These are phyloP conservation scores for Antitrichia curtipendula DNA, from an alignment of 225 moss, liverwort and hornwort genomes.

Conservation along the genomic window DNA sequence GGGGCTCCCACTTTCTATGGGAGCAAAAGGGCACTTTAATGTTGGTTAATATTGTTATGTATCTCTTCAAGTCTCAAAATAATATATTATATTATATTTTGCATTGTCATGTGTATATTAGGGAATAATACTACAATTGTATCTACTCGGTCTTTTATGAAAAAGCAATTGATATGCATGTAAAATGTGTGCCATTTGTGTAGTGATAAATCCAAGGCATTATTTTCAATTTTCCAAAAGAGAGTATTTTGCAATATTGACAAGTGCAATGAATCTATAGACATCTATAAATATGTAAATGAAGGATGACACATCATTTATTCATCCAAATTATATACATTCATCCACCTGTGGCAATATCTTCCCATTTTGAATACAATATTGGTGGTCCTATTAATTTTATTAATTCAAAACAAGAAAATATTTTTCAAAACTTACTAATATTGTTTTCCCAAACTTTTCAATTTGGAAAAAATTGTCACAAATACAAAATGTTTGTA, in stretches of 20 bases:
- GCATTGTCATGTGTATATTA: neutral
- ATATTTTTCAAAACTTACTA: neutral
- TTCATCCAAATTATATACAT: too few relatives aligned
- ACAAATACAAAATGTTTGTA: neutral
- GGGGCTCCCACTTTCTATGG: accelerated
- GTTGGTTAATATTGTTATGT: too few relatives aligned
- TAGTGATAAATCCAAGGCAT: neutral
- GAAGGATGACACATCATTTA: too few relatives aligned
- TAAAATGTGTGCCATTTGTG: neutral
- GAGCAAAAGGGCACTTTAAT: too few relatives aligned
- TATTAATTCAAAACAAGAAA: neutral
- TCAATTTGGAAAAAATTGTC: neutral
- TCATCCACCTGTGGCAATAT: too few relatives aligned
- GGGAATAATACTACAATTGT: accelerated
- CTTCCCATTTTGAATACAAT: too few relatives aligned
- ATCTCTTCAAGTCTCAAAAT: neutral
- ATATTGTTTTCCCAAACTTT: neutral
- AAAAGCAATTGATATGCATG: neutral
- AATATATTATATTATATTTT: neutral
- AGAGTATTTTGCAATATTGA: neutral
- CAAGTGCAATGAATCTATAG: neutral
- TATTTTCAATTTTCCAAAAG: neutral
- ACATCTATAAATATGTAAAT: too few relatives aligned
- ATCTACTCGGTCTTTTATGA: neutral
- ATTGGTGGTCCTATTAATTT: too few relatives aligned